These are phyloP conservation scores for Saccharomycopsis crataegensis DNA, from an alignment of 1,139 yeast genomes.

Conservation along the genomic window DNA sequence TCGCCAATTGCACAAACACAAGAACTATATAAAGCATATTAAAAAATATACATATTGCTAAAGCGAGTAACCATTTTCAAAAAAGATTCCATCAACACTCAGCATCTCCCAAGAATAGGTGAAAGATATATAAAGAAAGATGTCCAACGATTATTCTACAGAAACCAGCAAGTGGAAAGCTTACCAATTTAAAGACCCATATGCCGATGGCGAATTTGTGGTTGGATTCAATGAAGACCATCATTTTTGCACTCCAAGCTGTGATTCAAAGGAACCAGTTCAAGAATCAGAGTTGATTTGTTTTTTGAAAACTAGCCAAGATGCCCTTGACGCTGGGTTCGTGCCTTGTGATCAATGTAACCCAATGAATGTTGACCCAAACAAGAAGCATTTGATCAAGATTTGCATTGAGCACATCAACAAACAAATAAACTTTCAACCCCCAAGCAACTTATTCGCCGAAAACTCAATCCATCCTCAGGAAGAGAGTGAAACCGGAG, in stretches of 20 bases:
- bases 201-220: conserved; percentile 49
- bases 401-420: conserved; percentile 55
- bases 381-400: conserved; percentile 40
- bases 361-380: conserved; percentile 26
- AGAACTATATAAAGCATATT: too few species aligned
- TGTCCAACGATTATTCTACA: conserved; percentile 19
- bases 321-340: conserved; percentile 42
- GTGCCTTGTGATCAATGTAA: conserved; percentile 49
- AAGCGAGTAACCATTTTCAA: too few species aligned
- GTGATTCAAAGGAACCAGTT: conserved; percentile 37
- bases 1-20: too few species aligned
- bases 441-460: conserved; percentile 43
- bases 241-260: conserved; percentile 59
- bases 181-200: conserved; percentile 60
- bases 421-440: conserved; percentile 47
- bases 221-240: conserved; percentile 41
- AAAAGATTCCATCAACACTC: too few species aligned
- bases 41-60: too few species aligned
- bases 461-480: conserved; percentile 29
- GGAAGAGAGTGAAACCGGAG: neutral
- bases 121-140: neutral
- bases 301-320: conserved; percentile 35
- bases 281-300: conserved; percentile 36
- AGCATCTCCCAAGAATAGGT: too few species aligned
- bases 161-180: conserved; percentile 55